Evolutionary conservation across 106 monocot genomes (phyloP).

Genomic region (Phalaenopsis aphrodite): DNA sequence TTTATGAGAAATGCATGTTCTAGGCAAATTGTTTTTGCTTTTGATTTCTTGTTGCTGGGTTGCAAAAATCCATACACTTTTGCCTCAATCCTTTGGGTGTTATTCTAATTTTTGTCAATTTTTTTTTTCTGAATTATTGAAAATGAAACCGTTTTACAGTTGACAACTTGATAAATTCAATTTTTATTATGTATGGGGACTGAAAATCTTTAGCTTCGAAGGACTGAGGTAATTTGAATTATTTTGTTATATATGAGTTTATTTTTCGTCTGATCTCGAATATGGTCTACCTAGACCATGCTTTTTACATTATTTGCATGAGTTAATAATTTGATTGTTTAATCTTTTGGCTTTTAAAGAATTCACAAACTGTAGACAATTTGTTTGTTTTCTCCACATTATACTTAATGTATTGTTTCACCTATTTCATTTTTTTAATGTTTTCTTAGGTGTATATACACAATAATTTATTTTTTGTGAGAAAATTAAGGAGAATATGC

Average conservation of each 20-base stretch:
- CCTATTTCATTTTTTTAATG: neutral
- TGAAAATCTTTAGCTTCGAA: neutral
- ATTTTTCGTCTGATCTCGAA: neutral
- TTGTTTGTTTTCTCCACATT: neutral
- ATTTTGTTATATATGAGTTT: neutral
- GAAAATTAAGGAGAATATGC: constrained; percentile 87
- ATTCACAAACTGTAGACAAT: neutral
- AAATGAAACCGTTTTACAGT: neutral
- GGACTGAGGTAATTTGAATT: neutral
- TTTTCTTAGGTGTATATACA: constrained; percentile 52
- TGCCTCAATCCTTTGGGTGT: neutral
- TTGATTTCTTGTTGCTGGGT: neutral
- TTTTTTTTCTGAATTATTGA: neutral
- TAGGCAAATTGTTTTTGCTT: neutral
- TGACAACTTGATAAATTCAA: neutral
- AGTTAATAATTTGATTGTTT: neutral
- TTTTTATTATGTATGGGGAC: neutral
- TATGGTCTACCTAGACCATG: neutral
- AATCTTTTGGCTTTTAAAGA: neutral
- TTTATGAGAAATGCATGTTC: neutral
- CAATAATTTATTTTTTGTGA: constrained; percentile 82
- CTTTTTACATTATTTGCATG: neutral
- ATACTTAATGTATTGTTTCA: neutral
- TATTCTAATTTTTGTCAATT: neutral
- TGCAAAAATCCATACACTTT: no score